Conservation (phyloP, 2,329 filamentous ascomycete genomes). For the Westerdykella aurantiaca region DNA sequence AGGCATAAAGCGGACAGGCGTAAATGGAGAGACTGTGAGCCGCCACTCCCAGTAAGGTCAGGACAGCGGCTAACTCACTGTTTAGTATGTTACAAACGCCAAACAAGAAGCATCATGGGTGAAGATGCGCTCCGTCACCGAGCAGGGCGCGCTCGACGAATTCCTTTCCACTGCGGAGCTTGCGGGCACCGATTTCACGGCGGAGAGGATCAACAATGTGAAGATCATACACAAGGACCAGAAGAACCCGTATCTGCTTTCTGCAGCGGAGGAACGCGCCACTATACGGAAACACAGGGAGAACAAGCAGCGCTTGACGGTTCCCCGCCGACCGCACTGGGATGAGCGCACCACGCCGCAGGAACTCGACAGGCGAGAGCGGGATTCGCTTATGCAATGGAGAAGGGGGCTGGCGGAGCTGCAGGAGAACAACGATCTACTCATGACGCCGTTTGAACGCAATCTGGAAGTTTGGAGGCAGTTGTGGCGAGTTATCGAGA, state of each 20-base stretch:
- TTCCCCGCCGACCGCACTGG: slow-evolving; percentile 86
- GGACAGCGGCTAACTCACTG: slow-evolving; percentile 18
- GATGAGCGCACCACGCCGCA: slow-evolving; percentile 76
- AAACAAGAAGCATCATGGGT: slow-evolving; percentile 91
- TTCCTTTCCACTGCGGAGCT: slow-evolving; percentile 93
- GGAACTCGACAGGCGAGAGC: slow-evolving; percentile 73
- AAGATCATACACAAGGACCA: slow-evolving; percentile 98
- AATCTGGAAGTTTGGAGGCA: slow-evolving; percentile 98
- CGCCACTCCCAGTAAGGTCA: neutral
- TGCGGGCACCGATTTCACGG: slow-evolving; percentile 97
- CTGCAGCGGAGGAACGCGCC: slow-evolving; percentile 73
- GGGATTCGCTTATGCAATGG: slow-evolving; percentile 79
- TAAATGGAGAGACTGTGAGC: slow-evolving; percentile 67
- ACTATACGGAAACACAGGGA: slow-evolving; percentile 74
- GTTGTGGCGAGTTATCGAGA: slow-evolving; percentile 94
- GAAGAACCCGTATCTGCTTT: slow-evolving; percentile 89
- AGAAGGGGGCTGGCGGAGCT: slow-evolving; percentile 83
- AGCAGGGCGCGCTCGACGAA: slow-evolving; percentile 93
- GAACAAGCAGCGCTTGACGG: slow-evolving; percentile 73
- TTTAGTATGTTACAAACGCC: slow-evolving; percentile 81
- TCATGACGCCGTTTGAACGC: slow-evolving; percentile 97
- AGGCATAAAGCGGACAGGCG: slow-evolving; percentile 65
- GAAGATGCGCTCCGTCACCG: slow-evolving; percentile 98
- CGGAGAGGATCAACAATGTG: slow-evolving; percentile 97
- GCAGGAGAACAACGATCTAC: slow-evolving; percentile 85